Evolutionary conservation across 176 grass and related monocot genomes (phyloP).

Genomic region (Musa troglodytarum): DNA sequence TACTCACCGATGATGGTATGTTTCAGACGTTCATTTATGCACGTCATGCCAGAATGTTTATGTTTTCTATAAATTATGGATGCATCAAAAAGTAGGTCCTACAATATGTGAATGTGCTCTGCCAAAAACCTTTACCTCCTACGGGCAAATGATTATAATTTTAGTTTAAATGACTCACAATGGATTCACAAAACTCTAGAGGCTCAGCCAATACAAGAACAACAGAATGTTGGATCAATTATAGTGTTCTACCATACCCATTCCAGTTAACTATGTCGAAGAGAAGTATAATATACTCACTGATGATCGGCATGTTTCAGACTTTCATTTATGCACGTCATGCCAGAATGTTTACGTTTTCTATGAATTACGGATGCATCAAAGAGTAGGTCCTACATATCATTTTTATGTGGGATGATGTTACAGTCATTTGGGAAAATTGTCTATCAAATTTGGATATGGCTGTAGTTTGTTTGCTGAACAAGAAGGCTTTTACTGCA

Average conservation of each 20-base stretch:
- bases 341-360: no score
- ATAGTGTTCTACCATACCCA: no score
- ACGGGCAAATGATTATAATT: neutral
- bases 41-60: no score
- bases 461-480: neutral
- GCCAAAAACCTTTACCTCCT: neutral
- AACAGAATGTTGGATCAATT: neutral
- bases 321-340: no score
- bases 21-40: no score
- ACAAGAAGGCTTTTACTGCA: neutral
- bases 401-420: neutral
- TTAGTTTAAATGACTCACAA: no score
- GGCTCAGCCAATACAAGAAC: no score
- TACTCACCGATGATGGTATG: no score
- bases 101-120: neutral
- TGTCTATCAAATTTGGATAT: neutral
- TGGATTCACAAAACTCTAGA: no score
- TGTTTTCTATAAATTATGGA: neutral
- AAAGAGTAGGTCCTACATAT: neutral
- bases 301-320: no score
- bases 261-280: no score
- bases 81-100: neutral
- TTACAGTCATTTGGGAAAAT: neutral
- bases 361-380: neutral
- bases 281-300: no score